Evolutionary conservation across 306 rosid genomes (phyloP).

Genomic region (Comarum palustre): DNA sequence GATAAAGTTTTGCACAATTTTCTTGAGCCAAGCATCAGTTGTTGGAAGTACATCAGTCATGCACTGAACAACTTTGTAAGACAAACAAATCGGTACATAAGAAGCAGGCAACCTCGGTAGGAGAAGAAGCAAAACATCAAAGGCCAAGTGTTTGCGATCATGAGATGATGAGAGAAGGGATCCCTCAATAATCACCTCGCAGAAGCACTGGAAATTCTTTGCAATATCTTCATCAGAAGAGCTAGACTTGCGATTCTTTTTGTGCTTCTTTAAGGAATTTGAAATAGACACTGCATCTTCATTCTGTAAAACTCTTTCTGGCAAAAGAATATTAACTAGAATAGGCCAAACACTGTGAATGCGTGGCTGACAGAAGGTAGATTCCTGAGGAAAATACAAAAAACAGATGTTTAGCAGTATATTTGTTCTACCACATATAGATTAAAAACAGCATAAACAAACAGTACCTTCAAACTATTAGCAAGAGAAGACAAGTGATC

Average conservation of each 20-base stretch:
- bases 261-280: constrained; percentile 74
- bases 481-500: constrained; percentile 65
- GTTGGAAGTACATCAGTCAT: constrained; percentile 76
- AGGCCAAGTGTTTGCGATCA: constrained; percentile 91
- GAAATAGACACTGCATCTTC: constrained; percentile 66
- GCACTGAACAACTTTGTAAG: constrained; percentile 85
- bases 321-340: constrained; percentile 64
- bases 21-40: constrained; percentile 76
- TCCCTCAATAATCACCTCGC: constrained; percentile 78
- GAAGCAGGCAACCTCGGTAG: constrained; percentile 77
- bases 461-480: constrained; percentile 74
- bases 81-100: constrained; percentile 57
- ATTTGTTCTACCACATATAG: not conserved
- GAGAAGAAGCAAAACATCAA: constrained; percentile 71
- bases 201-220: constrained; percentile 55
- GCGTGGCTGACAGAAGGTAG: constrained; percentile 93
- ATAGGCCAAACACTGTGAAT: constrained; percentile 86
- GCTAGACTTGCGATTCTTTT: constrained; percentile 68
- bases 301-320: constrained; percentile 56
- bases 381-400: constrained; percentile 61
- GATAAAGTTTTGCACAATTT: constrained; percentile 72
- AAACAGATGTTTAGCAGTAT: constrained; percentile 6
- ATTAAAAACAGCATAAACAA: not conserved
- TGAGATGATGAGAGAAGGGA: constrained; percentile 90
- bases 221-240: constrained; percentile 79